Base-by-base conservation (phyloP, 345 rosid species). In the Alliaria petiolata region DNA sequence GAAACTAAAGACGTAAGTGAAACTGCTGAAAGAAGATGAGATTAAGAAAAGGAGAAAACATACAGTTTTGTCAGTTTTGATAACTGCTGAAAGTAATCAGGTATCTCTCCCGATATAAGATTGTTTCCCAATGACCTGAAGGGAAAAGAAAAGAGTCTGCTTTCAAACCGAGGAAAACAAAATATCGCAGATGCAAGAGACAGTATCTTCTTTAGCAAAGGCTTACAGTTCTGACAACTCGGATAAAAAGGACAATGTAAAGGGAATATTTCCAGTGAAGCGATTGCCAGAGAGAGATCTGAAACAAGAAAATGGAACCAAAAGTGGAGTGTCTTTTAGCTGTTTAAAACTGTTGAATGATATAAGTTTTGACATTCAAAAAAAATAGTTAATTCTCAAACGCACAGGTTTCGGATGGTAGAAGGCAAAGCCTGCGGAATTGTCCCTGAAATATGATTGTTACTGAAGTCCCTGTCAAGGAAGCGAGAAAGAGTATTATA, bases 381-480 rank as follows among this genome's bases (percentile, higher is more conserved):
- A 36, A 44, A 67, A 10, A 36, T 4, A 58, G 36, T 66, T 8
- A 13, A 40, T 8, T 22, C 43, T 44, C 30, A 62, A 76, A 83
- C 93, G 16, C 71, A 95, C 99, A 95, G 57, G 76, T 80, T 85
- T 42, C 78, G 74, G 76, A 95, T 67, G 45, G 95, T 83, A 49
- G 60, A 74, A 7, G 99, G 99, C 78, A 91, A 76, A 75, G 67
- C 80, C 50, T 78, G 80, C 4, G 97, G 99, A 69, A 95, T 79
- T 50, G 73, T 83, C 79, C 99, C 99, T 56, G 88, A 86, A 15
- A 95, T 88, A 65, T 80, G 90, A 77, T 95, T 95, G 82, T 83
- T 75, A 78, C 96, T 88, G 47, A 95, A 75, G 84, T 89, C 97
- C 78, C 99, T 95, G 92, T 66, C 68, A 71, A 67, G 61, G 19